Evolutionary conservation across 2,329 filamentous ascomycete species (phyloP).

Genomic region (Colletotrichum aenigma): DNA sequence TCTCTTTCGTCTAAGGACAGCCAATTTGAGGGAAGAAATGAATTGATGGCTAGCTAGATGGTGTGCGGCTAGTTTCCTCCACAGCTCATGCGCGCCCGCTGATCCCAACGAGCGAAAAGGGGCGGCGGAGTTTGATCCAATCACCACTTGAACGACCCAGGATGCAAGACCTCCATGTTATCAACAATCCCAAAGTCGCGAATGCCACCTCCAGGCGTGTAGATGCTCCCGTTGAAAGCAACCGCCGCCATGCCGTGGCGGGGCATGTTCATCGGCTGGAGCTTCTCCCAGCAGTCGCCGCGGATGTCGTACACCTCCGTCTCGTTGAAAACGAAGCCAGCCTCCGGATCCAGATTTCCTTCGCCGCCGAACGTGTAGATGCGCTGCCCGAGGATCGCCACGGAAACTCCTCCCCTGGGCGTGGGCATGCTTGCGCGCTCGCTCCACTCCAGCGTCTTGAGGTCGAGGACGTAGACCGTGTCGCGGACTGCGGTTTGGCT

Average conservation of each 20-base stretch:
- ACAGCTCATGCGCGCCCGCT: background rate
- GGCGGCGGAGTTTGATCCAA: background rate
- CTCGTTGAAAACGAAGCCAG: background rate
- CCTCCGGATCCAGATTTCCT: background rate
- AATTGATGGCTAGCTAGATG: background rate
- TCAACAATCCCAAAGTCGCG: background rate
- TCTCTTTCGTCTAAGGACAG: too few relatives aligned
- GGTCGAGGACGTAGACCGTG: background rate
- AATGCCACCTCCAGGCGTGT: background rate
- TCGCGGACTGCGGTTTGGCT: background rate
- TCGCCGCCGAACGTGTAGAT: background rate
- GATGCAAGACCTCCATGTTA: background rate
- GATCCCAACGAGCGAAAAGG: fast-evolving
- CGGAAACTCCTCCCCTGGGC: background rate
- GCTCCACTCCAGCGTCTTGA: background rate
- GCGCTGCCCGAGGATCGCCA: background rate
- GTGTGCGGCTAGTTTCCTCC: background rate
- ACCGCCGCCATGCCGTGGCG: background rate
- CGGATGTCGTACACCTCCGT: background rate
- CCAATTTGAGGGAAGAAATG: background rate
- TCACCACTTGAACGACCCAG: background rate
- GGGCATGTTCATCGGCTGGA: background rate
- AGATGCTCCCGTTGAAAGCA: background rate
- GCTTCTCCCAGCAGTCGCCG: background rate
- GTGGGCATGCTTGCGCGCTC: background rate